phyloP scores from a whole-genome alignment of 352 stramenopile species.

The Phytopythium chamaehyphon region DNA sequence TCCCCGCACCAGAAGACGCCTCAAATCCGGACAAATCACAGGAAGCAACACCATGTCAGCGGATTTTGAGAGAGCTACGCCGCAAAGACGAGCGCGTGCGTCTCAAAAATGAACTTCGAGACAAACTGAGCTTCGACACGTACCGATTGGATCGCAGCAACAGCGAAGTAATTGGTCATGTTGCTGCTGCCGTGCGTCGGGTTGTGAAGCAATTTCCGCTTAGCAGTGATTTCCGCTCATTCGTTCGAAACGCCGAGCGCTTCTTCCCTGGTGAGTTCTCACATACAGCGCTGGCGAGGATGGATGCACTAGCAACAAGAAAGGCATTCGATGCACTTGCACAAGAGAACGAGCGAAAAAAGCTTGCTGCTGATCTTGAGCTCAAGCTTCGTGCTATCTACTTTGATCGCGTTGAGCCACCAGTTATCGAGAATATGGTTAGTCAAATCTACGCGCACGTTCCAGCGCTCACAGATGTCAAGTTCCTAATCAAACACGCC shows the following conservation, averaged over 20 bases:
- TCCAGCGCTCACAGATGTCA: conserved; percentile 61
- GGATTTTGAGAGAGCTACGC: conserved; percentile 49
- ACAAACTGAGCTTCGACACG: conserved; percentile 50
- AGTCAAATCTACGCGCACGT: conserved; percentile 79
- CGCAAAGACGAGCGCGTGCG: conserved; percentile 59
- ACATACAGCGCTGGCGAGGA: conserved; percentile 12
- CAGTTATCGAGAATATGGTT: conserved; percentile 74
- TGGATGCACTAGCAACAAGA: background rate
- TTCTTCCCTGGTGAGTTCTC: conserved; percentile 68
- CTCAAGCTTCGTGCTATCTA: conserved; percentile 89
- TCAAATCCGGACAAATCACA: background rate
- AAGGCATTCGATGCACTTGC: conserved; percentile 35
- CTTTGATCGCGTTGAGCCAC: conserved; percentile 86
- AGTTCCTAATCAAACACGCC: conserved; percentile 81
- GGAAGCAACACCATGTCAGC: conserved; percentile 26
- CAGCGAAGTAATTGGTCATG: conserved; percentile 7
- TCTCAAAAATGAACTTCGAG: conserved; percentile 53
- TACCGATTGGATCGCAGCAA: conserved; percentile 54
- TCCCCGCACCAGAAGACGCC: background rate
- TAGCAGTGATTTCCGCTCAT: conserved; percentile 62
- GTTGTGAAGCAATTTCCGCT: conserved; percentile 61
- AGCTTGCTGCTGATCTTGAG: conserved; percentile 81
- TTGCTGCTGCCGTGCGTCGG: conserved; percentile 38
- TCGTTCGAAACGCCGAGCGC: conserved; percentile 80
- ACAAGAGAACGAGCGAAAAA: conserved; percentile 63